Base-by-base conservation (phyloP, 192 early-diverging fungal genomes). In the Physocladia obscura region DNA sequence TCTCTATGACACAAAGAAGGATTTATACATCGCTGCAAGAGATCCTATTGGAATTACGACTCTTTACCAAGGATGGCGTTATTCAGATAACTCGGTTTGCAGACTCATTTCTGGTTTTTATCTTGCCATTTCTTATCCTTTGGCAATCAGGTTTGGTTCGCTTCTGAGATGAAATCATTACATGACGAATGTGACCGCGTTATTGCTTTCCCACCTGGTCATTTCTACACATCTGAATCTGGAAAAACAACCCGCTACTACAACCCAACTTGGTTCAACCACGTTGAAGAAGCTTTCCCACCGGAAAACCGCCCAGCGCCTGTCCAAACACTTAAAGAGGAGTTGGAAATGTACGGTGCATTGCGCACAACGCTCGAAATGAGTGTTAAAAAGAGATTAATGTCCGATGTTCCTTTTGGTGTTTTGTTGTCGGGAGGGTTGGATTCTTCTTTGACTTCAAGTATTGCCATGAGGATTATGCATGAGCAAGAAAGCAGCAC, bases 31-130 rank as follows among this genome's bases (percentile, higher is more conserved):
- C 60, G 94, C 91, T n/a, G 94, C 94, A 26, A 92, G 97, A 70
- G 97, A 98, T 72, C 93, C 95, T 60, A 92, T 98, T 76, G 97
- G 97, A 70, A 94, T 98, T 84, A 97, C 97, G 69, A 96, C 97
- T 30, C 81, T 98, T 37, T 98, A 98, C 84, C 89, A 93, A 68
- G 97, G 97, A 22, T 95, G 90, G 84, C 86, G 88, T 62, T 83
- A 83, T 49, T 83, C 83, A 32, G 94, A 95, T 67, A 88, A 88
- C 62, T 94, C 94, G 4, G 82, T 64, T n/a, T 35, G 62, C 21
- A 8, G 8, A 58, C 8, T 6, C 11, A 17, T 1, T 17, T 36
- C 34, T 1, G 31, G 44, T 13, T 47, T 47, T 11, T 47, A 47
- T 47, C 11, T n/a, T 47, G 11, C n/a, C 11, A 47, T 47, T n/a